A percentile compares a stretch with the other conserved stretches of the same genome.
phyloP scores from a whole-genome alignment of 2,329 filamentous ascomycete genomes.

The Penicillium sp. region DNA sequence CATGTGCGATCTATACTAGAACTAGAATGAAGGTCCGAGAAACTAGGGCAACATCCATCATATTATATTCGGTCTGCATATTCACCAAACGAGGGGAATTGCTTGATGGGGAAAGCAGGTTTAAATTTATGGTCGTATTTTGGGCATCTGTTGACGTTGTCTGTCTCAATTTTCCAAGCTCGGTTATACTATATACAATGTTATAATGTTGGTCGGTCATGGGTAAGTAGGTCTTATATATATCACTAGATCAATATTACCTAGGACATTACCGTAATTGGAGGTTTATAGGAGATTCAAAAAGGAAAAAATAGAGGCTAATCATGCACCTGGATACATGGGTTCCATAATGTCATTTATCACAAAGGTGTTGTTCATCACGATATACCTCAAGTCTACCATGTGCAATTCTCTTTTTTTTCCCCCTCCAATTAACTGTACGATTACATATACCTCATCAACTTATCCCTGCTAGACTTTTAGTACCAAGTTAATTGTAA shows the following conservation, averaged over 20 bases:
- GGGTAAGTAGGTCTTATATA: not conserved
- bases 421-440: not conserved
- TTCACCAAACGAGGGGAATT: not conserved
- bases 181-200: not conserved
- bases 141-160: not conserved
- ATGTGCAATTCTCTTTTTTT: not conserved
- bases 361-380: not conserved
- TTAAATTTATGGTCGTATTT: no score
- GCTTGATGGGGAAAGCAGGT: not conserved
- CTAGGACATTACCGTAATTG: not conserved
- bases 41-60: no score
- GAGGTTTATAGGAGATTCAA: no score
- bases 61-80: no score
- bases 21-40: no score
- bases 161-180: not conserved
- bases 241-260: not conserved
- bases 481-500: no score
- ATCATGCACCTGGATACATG: not conserved
- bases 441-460: not conserved
- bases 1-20: not conserved
- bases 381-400: not conserved
- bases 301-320: not conserved
- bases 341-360: not conserved
- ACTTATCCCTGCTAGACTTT: no score
- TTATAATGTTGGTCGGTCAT: not conserved